These are phyloP conservation scores for Macaranga tanarius DNA, from an alignment of 441 rosid species.

Conservation along the genomic window DNA sequence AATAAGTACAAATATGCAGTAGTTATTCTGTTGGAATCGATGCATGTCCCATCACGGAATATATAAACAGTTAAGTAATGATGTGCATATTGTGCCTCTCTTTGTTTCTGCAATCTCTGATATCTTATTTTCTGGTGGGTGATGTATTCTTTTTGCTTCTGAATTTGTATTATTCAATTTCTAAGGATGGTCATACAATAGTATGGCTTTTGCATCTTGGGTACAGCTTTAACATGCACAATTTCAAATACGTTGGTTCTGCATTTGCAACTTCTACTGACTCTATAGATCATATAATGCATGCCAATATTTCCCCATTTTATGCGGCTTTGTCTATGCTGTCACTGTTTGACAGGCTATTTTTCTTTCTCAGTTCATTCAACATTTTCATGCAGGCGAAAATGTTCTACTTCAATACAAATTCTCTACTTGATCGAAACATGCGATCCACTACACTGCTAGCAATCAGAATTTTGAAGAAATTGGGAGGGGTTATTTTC, in stretches of 20 bases:
- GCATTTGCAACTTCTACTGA: not conserved
- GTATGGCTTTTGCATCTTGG: not conserved
- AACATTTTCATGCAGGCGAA: conserved; percentile 61
- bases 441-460: conserved; percentile 66
- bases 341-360: conserved; percentile 10
- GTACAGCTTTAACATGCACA: not conserved
- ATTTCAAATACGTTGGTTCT: not conserved
- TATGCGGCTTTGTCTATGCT: not conserved
- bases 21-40: not conserved
- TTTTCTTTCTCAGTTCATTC: conserved; percentile 16
- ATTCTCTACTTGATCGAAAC: conserved; percentile 69
- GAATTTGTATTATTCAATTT: conserved; percentile 5
- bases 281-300: not conserved
- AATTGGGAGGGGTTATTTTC: conserved; percentile 66
- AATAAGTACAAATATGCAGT: not conserved
- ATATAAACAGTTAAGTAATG: not conserved
- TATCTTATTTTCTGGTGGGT: not conserved
- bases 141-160: not conserved
- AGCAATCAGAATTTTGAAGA: conserved; percentile 71
- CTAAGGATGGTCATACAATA: not conserved
- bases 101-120: not conserved
- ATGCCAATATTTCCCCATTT: not conserved
- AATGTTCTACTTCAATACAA: conserved; percentile 81
- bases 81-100: not conserved
- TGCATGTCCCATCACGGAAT: not conserved